phyloP scores from a whole-genome alignment of 169 alveolate species.

The Babesia sp. region DNA sequence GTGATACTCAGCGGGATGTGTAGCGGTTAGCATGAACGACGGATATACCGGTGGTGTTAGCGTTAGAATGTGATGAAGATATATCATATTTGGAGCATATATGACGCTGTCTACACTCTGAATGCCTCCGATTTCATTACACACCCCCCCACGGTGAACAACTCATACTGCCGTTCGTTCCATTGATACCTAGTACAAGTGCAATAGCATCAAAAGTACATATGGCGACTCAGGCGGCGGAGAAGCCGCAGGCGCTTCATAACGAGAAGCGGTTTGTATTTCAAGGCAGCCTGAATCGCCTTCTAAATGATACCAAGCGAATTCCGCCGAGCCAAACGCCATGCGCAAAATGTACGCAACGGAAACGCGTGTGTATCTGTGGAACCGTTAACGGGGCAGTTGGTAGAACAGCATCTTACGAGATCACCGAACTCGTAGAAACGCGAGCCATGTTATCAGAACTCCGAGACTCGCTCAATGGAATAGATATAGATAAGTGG shows the following conservation, averaged over 20 bases:
- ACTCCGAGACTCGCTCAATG: conserved; percentile 69
- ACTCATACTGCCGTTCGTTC: too few species aligned
- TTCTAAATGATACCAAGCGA: conserved; percentile 44
- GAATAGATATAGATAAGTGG: conserved; percentile 72
- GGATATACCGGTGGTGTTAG: too few species aligned
- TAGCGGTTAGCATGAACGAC: too few species aligned
- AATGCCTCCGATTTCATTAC: too few species aligned
- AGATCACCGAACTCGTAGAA: conserved; percentile 67
- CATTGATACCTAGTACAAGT: too few species aligned
- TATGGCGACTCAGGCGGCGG: conserved; percentile 13
- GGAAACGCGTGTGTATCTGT: conserved; percentile 69
- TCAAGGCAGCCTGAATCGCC: conserved; percentile 43
- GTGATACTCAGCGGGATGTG: too few species aligned
- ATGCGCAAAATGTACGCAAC: conserved; percentile 65
- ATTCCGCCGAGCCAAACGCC: conserved; percentile 69
- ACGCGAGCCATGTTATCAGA: conserved; percentile 64
- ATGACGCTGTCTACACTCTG: too few species aligned
- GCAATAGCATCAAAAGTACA: background rate
- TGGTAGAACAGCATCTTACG: conserved; percentile 68
- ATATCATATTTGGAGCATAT: too few species aligned
- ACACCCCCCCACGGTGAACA: too few species aligned
- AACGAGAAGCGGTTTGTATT: conserved; percentile 64
- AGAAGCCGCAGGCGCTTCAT: conserved; percentile 33
- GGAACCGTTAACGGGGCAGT: conserved; percentile 56
- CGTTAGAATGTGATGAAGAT: too few species aligned